These are phyloP conservation scores for Avena sativa DNA, from an alignment of 176 grass and related monocot genomes.

Conservation along the genomic window DNA sequence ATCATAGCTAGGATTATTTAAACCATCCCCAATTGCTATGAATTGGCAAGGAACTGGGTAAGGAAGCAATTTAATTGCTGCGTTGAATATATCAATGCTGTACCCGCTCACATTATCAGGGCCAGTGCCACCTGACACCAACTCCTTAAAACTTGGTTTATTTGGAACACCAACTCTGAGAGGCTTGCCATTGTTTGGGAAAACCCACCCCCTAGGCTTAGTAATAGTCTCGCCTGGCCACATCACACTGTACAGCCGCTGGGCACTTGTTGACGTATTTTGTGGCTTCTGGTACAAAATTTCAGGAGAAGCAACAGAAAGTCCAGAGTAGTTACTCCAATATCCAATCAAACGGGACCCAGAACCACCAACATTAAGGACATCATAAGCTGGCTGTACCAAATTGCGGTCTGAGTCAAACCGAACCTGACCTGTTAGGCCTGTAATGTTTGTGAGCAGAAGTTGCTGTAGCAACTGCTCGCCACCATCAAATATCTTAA, in stretches of 20 bases:
- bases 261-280: conserved; percentile 59
- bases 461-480: conserved; percentile 67
- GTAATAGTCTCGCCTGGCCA: conserved; percentile 63
- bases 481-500: conserved; percentile 69
- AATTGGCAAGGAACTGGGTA: conserved; percentile 80
- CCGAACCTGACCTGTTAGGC: conserved; percentile 64
- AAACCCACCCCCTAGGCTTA: conserved; percentile 74
- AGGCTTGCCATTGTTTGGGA: conserved; percentile 71
- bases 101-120: conserved; percentile 64
- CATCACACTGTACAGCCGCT: conserved; percentile 52
- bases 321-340: conserved; percentile 79
- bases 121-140: conserved; percentile 55
- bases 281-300: conserved; percentile 59
- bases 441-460: conserved; percentile 75
- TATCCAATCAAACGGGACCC: conserved; percentile 63
- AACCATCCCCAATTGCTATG: conserved; percentile 67
- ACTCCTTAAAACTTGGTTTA: conserved; percentile 77
- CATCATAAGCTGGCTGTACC: conserved; percentile 72
- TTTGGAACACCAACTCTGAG: conserved; percentile 81
- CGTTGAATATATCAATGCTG: conserved; percentile 75
- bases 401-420: conserved; percentile 67
- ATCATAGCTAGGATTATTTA: conserved; percentile 62
- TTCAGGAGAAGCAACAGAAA: conserved; percentile 73
- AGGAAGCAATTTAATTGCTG: conserved; percentile 71
- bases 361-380: conserved; percentile 63